These are phyloP conservation scores for Sporothrix phasma DNA, from an alignment of 2,329 filamentous ascomycete species.

Conservation along the genomic window DNA sequence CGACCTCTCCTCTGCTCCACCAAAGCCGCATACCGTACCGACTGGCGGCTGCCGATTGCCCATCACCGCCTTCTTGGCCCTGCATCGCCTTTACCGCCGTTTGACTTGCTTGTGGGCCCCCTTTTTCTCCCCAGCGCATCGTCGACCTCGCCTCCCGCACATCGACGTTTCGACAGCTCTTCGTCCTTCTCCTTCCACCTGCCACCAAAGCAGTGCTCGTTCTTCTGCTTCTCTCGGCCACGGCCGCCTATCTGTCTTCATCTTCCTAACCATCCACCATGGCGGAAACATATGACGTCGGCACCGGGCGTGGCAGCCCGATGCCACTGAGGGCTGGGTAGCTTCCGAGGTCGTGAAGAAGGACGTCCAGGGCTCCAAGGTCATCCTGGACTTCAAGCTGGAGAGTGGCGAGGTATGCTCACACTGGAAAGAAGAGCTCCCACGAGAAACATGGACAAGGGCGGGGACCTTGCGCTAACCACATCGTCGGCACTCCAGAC, in stretches of 20 bases:
- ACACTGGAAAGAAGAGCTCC: background rate
- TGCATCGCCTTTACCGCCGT: conserved; percentile 14
- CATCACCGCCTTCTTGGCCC: conserved; percentile 11
- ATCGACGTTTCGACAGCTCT: background rate
- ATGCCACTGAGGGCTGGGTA: conserved; percentile 92
- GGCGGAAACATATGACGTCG: conserved; percentile 92
- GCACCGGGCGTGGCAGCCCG: conserved; percentile 98
- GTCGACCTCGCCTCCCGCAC: background rate
- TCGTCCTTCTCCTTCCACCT: background rate
- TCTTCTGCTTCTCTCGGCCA: conserved; percentile 11
- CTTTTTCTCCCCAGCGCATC: conserved; percentile 9
- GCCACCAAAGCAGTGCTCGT: background rate
- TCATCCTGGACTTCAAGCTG: conserved; percentile 76
- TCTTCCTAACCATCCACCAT: conserved; percentile 37
- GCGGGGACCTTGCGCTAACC: background rate
- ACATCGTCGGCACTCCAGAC: conserved; percentile 47
- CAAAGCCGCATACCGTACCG: background rate
- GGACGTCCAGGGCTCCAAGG: conserved; percentile 72
- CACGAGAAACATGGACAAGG: background rate
- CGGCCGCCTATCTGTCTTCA: conserved; percentile 27
- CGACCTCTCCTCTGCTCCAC: background rate
- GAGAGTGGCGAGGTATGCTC: conserved; percentile 78
- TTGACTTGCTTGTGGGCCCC: conserved; percentile 10
- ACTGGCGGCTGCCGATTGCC: background rate
- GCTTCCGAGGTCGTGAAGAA: conserved; percentile 89